Evolutionary conservation across 116 monocot genomes (phyloP).

Genomic region (Iris pallida): DNA sequence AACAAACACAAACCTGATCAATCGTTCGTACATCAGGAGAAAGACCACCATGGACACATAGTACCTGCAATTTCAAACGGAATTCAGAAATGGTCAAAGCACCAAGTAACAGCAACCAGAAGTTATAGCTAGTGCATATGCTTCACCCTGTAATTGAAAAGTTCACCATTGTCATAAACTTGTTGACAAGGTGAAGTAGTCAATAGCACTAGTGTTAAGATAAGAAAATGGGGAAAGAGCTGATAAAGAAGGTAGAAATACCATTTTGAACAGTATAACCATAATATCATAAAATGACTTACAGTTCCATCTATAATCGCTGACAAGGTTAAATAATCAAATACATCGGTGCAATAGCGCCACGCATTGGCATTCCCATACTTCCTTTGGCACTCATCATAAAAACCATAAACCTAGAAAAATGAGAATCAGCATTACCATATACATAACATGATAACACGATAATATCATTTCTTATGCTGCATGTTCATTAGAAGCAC

Average conservation of each 20-base stretch:
- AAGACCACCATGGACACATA: constrained; percentile 93
- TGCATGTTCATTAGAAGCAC: too few species aligned
- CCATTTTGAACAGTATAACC: not conserved
- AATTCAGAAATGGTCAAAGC: constrained; percentile 2
- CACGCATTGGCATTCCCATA: constrained; percentile 96
- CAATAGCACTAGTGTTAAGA: too few species aligned
- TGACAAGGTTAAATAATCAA: constrained; percentile 84
- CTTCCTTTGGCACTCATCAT: constrained; percentile 93
- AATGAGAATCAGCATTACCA: not conserved
- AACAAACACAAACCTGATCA: constrained; percentile 61
- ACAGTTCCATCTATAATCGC: constrained; percentile 95
- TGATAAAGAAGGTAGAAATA: too few species aligned
- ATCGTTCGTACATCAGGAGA: constrained; percentile 89
- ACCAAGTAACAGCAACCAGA: not conserved
- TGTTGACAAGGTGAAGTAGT: too few species aligned
- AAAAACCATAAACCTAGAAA: constrained; percentile 87
- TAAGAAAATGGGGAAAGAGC: too few species aligned
- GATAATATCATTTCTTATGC: too few species aligned
- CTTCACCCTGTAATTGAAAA: too few species aligned
- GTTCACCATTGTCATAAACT: too few species aligned
- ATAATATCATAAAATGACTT: constrained; percentile 13
- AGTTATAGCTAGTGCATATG: not conserved
- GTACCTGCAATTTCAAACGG: constrained; percentile 50
- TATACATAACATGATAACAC: not conserved
- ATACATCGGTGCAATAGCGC: constrained; percentile 96